A percentile compares a stretch with the other conserved stretches of the same genome.
These are phyloP conservation scores for Irpex rosettiformis DNA, from an alignment of 1,284 basidiomycete species.

Conservation along the genomic window DNA sequence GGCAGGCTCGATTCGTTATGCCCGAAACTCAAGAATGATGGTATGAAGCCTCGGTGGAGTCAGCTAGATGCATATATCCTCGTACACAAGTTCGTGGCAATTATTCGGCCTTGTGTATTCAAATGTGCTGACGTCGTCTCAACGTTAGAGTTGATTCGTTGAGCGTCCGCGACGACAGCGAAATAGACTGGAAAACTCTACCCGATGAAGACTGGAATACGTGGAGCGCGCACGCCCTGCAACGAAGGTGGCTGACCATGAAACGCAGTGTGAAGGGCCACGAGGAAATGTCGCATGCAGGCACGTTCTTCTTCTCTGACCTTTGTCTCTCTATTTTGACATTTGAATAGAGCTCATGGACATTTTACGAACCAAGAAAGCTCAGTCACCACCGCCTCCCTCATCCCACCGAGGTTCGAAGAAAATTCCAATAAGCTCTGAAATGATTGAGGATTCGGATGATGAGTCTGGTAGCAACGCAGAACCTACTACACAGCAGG, in stretches of 20 bases:
- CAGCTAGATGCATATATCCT: slow-evolving; percentile 72
- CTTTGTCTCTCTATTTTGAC: slow-evolving; percentile 4
- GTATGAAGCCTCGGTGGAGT: slow-evolving; percentile 68
- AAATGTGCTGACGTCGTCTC: slow-evolving; percentile 1
- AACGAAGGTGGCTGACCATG: slow-evolving; percentile 75
- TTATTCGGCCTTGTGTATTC: background rate
- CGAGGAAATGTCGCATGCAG: slow-evolving; percentile 75
- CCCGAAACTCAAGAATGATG: slow-evolving; percentile 66
- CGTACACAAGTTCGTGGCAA: slow-evolving; percentile 65
- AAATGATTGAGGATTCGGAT: slow-evolving; percentile 40
- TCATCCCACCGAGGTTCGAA: slow-evolving; percentile 32
- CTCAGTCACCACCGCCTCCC: slow-evolving; percentile 43
- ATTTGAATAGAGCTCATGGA: slow-evolving; percentile 67
- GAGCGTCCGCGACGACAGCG: slow-evolving; percentile 73
- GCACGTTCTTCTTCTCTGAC: slow-evolving; percentile 33
- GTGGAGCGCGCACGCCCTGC: slow-evolving; percentile 77
- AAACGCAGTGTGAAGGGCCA: slow-evolving; percentile 69
- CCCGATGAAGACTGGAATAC: slow-evolving; percentile 73
- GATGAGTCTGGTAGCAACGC: slow-evolving; percentile 24
- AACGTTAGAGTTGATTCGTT: slow-evolving; percentile 61
- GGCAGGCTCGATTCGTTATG: slow-evolving; percentile 71
- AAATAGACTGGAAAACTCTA: slow-evolving; percentile 79
- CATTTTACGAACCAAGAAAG: slow-evolving; percentile 68
- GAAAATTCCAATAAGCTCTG: slow-evolving; percentile 51
- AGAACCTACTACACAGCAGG: too few species aligned